Base-by-base conservation (phyloP, 2,329 filamentous ascomycete genomes). In the Sporothrix globosa region DNA sequence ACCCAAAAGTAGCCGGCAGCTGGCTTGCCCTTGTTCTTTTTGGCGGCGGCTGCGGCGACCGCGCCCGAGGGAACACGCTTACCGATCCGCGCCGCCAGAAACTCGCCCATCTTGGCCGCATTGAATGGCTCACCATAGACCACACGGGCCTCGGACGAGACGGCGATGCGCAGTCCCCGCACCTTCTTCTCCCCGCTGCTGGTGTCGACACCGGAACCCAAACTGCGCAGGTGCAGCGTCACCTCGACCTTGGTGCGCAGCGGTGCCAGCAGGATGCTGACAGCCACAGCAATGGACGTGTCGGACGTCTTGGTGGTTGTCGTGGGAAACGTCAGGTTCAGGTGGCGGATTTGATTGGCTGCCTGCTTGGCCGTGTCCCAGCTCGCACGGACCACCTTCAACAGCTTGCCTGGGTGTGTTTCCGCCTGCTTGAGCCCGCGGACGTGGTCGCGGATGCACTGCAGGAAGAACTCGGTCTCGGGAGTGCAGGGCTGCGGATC, bases 51-150 rank as follows among this genome's bases (percentile, higher is more conserved):
- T 0, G 65, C 72, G 10, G 60, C 24, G 1, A 17, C 56, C 9
- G 24, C 19, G 1, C 73, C 78, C 73, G 70, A 17, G 2, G 46
- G 78, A 72, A 79, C 76, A n/a, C 68, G 74, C n/a, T 76, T 74
- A 61, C 83, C 79, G 76, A 90, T 81, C 77, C 85, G 83, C 48
- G 85, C 84, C 14, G 82, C 78, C 73, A 96, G 77, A 74, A 91
- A 93, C 69, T 92, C 90, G n/a, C 81, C 83, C 82, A 96, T 90
- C 79, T 92, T 93, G 66, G 83, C 86, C 73, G 89, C 87, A 73
- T 92, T 92, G 78, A 94, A 93, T 72, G 86, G 84, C 80, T 95
- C 91, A 0, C 92, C 92, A 77, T 96, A 96, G 2, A 93, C 82
- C 0, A 94, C 87, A 68, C 82, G 83, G 0, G 88, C 91, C 6